Evolutionary conservation across 2,329 filamentous ascomycete genomes (phyloP).

Genomic region (Aspergillus eucalypticola): DNA sequence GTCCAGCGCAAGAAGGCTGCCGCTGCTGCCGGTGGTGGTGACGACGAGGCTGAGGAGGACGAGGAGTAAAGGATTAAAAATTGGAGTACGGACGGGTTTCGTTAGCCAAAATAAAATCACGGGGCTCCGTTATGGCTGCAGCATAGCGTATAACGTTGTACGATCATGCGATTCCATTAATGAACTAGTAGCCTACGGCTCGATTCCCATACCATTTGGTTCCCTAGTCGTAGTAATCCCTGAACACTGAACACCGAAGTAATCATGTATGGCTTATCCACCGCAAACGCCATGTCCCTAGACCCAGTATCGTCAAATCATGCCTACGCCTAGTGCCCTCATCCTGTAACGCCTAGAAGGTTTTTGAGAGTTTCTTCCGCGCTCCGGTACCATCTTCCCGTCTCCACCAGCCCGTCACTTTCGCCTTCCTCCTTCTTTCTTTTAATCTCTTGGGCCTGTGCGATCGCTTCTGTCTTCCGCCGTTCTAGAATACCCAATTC

Average conservation of each 20-base stretch:
- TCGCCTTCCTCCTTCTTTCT: constrained; percentile 47
- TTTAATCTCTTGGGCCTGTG: constrained; percentile 49
- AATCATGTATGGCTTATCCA: constrained; percentile 11
- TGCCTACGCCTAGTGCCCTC: constrained; percentile 11
- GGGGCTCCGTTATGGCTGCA: constrained; percentile 41
- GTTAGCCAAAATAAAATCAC: constrained; percentile 35
- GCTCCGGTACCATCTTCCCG: constrained; percentile 49
- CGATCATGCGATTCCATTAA: constrained; percentile 41
- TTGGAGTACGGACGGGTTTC: constrained; percentile 42
- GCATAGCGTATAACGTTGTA: constrained; percentile 43
- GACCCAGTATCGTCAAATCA: constrained; percentile 23
- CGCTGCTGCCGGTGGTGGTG: constrained; percentile 73
- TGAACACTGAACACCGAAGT: not conserved
- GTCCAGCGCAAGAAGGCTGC: constrained; percentile 99
- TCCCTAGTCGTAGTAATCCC: constrained; percentile 4
- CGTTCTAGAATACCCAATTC: constrained; percentile 46
- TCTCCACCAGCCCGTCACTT: constrained; percentile 48
- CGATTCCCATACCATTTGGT: constrained; percentile 34
- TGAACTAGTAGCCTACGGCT: constrained; percentile 40
- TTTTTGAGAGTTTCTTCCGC: constrained; percentile 44
- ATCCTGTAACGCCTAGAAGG: constrained; percentile 37
- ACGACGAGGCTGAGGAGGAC: constrained; percentile 72
- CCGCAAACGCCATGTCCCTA: constrained; percentile 26
- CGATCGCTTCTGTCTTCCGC: constrained; percentile 46
- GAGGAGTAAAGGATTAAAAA: constrained; percentile 57